phyloP scores from a whole-genome alignment of 169 alveolate species.

The Eimeria necatrix region DNA sequence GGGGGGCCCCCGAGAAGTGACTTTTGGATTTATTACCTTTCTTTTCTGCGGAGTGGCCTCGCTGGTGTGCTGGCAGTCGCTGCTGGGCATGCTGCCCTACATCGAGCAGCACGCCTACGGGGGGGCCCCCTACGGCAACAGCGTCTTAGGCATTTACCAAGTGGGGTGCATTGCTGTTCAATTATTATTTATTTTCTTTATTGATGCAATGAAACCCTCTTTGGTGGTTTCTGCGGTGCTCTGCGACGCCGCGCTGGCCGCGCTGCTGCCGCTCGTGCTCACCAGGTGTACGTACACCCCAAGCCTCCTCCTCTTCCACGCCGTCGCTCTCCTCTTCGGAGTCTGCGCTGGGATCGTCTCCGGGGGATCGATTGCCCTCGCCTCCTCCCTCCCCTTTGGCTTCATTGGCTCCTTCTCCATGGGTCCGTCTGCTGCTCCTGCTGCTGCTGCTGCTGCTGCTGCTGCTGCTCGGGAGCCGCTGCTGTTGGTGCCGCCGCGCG shows the following conservation, averaged over 20 bases:
- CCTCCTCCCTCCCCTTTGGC: slow-evolving; percentile 55
- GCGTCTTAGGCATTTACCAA: slow-evolving; percentile 50
- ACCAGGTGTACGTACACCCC: slow-evolving; percentile 1
- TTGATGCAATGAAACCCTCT: slow-evolving; percentile 39
- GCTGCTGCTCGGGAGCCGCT: not conserved
- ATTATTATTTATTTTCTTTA: not conserved
- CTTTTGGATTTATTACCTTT: not conserved
- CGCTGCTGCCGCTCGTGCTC: slow-evolving; percentile 38
- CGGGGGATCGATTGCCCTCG: slow-evolving; percentile 43
- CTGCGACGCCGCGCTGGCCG: slow-evolving; percentile 34
- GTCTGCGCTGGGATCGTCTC: slow-evolving; percentile 27
- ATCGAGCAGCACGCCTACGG: slow-evolving; percentile 13
- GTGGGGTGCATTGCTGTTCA: slow-evolving; percentile 55
- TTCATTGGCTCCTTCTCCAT: slow-evolving; percentile 53
- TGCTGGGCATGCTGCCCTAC: slow-evolving; percentile 52
- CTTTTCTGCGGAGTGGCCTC: slow-evolving; percentile 37
- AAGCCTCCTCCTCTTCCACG: not conserved
- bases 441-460: not conserved
- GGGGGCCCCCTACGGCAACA: slow-evolving; percentile 24
- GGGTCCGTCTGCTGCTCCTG: slow-evolving; percentile 47
- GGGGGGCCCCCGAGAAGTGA: not conserved
- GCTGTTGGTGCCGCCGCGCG: too few relatives aligned
- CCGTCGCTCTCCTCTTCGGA: slow-evolving; percentile 41
- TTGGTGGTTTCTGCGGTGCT: not conserved
- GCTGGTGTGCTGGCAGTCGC: slow-evolving; percentile 56